Evolutionary conservation across 2,329 filamentous ascomycete genomes (phyloP).

Genomic region (Cadophora sp.): DNA sequence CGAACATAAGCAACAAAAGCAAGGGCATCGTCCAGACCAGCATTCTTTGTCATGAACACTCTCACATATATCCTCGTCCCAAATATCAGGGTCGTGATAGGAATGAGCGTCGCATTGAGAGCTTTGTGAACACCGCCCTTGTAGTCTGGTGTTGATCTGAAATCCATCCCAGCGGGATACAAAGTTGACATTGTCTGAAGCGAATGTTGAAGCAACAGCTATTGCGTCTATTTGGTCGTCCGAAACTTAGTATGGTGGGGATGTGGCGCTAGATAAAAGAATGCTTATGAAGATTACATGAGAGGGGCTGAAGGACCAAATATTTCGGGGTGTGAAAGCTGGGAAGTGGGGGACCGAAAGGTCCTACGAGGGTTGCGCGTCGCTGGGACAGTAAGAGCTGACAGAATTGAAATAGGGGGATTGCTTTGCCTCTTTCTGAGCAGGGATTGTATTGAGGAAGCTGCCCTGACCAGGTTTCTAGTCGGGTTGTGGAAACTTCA

Average conservation of each 20-base stretch:
- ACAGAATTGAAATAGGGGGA: no score
- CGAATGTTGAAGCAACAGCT: neutral
- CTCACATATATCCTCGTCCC: constrained; percentile 43
- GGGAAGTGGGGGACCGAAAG: no score
- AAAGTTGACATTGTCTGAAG: constrained; percentile 1
- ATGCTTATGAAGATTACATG: no score
- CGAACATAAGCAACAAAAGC: constrained; percentile 41
- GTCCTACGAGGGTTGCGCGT: no score
- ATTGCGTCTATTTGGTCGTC: neutral
- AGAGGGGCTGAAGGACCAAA: no score
- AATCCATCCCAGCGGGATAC: constrained; percentile 5
- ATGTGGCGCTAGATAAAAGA: no score
- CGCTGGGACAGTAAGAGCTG: no score
- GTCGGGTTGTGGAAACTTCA: no score
- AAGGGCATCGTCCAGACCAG: constrained; percentile 45
- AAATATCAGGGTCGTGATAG: constrained; percentile 43
- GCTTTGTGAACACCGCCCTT: constrained; percentile 26
- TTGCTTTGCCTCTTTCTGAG: no score
- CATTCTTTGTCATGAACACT: constrained; percentile 43
- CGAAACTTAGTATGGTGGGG: neutral
- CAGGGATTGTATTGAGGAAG: no score
- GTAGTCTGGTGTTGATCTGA: constrained; percentile 17
- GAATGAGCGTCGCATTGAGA: constrained; percentile 41
- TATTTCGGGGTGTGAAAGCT: no score
- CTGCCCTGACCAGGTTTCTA: no score